These are phyloP conservation scores for Termitomyces eurrhizus DNA, from an alignment of 768 basidiomycete genomes.

Conservation along the genomic window DNA sequence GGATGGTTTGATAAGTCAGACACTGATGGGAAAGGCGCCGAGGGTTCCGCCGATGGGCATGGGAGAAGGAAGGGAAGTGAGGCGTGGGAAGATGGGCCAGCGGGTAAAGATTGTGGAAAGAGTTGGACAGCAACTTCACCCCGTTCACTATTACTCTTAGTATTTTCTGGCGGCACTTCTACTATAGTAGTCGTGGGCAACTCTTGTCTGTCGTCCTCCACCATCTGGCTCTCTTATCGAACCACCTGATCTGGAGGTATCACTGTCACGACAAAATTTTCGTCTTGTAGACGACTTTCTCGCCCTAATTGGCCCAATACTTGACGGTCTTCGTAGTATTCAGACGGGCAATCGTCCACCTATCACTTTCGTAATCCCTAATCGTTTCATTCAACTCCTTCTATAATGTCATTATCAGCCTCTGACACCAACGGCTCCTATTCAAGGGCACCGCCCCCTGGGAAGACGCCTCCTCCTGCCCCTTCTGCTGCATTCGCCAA, in stretches of 20 bases:
- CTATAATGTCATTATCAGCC: slow-evolving; percentile 92
- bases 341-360: slow-evolving; percentile 29
- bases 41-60: slow-evolving; percentile 24
- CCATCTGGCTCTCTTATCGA: slow-evolving; percentile 18
- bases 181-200: slow-evolving; percentile 53
- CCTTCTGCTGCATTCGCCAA: slow-evolving; percentile 89
- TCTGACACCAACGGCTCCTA: slow-evolving; percentile 79
- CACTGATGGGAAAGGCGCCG: slow-evolving; percentile 19
- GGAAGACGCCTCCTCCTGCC: slow-evolving; percentile 87
- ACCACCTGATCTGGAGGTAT: slow-evolving; percentile 19
- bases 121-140: slow-evolving; percentile 33
- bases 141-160: slow-evolving; percentile 44
- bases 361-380: slow-evolving; percentile 69
- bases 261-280: slow-evolving; percentile 18
- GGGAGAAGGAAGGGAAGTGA: slow-evolving; percentile 19
- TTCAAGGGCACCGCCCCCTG: slow-evolving; percentile 73
- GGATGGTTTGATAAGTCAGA: background rate
- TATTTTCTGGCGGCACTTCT: slow-evolving; percentile 49
- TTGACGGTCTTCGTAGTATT: slow-evolving; percentile 23
- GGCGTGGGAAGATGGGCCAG: slow-evolving; percentile 35
- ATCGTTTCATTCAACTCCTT: slow-evolving; percentile 59
- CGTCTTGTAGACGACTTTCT: slow-evolving; percentile 21
- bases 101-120: slow-evolving; percentile 22
- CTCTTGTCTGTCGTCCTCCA: slow-evolving; percentile 30
- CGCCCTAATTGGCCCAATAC: slow-evolving; percentile 27